Percentiles rank a stretch among this genome's conserved stretches.
Conservation (phyloP, 306 rosid species). For the Oemleria cerasiformis region DNA sequence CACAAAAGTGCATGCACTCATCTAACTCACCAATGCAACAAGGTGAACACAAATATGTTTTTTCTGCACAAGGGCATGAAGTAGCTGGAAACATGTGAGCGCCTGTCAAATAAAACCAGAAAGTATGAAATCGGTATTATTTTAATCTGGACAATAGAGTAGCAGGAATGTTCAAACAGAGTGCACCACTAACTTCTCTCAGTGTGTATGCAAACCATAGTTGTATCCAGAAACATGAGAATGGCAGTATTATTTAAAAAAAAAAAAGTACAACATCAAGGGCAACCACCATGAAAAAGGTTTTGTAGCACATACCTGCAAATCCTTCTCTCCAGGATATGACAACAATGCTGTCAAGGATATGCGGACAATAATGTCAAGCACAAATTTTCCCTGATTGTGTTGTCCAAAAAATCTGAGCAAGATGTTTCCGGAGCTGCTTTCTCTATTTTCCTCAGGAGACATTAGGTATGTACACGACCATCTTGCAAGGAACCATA, state of each 20-base stretch:
- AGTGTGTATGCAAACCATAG: constrained; percentile 9
- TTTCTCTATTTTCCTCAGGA: constrained; percentile 51
- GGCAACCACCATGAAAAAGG: constrained; percentile 21
- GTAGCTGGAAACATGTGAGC: constrained; percentile 74
- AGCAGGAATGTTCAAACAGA: not conserved
- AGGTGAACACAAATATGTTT: constrained; percentile 81
- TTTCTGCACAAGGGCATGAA: constrained; percentile 79
- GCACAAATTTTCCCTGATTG: constrained; percentile 75
- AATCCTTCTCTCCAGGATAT: constrained; percentile 86
- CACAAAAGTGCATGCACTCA: constrained; percentile 7
- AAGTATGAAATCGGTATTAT: constrained; percentile 16
- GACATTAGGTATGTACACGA: constrained; percentile 79
- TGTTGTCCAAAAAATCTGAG: constrained; percentile 74
- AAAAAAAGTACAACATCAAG: constrained; percentile 6
- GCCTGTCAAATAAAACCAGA: constrained; percentile 49
- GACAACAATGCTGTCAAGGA: constrained; percentile 63
- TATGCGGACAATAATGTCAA: constrained; percentile 80
- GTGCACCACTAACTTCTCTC: not conserved
- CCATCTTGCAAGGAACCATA: constrained; percentile 99
- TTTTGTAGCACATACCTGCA: constrained; percentile 64
- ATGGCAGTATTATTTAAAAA: constrained; percentile 8
- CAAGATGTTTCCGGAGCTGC: constrained; percentile 45
- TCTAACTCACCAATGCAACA: constrained; percentile 72
- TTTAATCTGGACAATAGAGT: not conserved
- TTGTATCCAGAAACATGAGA: constrained; percentile 15